Base-by-base conservation (phyloP, 1,139 yeast genomes). In the Saccharomycopsis hybrid region DNA sequence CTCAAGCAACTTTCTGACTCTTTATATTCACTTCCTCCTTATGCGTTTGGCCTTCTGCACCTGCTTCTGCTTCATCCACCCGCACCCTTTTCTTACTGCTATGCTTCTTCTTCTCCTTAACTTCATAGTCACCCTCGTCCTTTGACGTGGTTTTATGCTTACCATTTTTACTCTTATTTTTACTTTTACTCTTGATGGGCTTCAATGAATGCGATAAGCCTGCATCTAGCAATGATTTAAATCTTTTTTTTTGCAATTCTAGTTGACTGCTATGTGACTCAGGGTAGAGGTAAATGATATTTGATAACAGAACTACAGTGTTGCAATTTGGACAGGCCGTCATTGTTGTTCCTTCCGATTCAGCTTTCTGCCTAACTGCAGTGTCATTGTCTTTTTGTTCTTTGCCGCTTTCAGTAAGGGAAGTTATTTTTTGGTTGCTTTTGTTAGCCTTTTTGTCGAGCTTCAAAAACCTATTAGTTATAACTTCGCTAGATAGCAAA, bases 401-500 rank as follows among this genome's bases (percentile, higher is more conserved):
- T 24, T 13, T 11, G 24, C n/a, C n/a, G n/a, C 24, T 9, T 9
- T 11, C n/a, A 8, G 35, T 31, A 31, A 7, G 11, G 35, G 11
- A 8, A 31, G 35, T 8, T 11, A 31, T 8, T 24, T 36, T 36
- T 11, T 9, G 9, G 40, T 44, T 32, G 31, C 44, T 37, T 31
- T 33, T 44, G 38, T 5, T 28, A 29, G 9, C 27, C 29, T 48
- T 31, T n/a, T 45, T 33, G 7, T 44, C 32, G 11, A 51, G 39
- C 27, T 42, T 40, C 9, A 51, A 9, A 5, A 51, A 8, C 3
- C 44, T 35, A 27, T 33, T 39, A 18, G 33, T 31, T 3, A 47
- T 3, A 5, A 53, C 35, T 31, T 53, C 51, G 35, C 47, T 47
- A 32, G 43, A 40, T 4, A 53, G 13, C 2, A 49, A 25, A 41